A percentile compares a stretch with the other conserved stretches of the same genome.
Conservation (phyloP, 2,329 filamentous ascomycete genomes). For the Exophiala bonariae region DNA sequence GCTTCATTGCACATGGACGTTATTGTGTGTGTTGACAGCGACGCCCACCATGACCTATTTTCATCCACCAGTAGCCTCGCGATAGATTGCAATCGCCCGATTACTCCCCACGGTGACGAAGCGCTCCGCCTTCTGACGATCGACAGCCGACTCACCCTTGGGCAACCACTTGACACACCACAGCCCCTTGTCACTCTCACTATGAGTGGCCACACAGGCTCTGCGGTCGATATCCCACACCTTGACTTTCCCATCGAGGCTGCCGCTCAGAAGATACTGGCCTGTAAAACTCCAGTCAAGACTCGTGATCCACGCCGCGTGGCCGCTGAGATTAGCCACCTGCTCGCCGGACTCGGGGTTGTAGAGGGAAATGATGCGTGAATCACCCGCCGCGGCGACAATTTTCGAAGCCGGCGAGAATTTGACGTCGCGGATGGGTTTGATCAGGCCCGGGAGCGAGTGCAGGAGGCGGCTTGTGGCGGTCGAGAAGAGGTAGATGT, state of each 20-base stretch:
- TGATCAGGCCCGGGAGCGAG: constrained; percentile 79
- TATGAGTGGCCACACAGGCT: constrained; percentile 87
- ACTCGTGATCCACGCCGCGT: constrained; percentile 83
- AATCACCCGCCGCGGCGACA: constrained; percentile 86
- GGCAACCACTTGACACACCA: constrained; percentile 86
- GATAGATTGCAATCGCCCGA: constrained; percentile 75
- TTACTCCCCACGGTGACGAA: constrained; percentile 80
- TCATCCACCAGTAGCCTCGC: constrained; percentile 74
- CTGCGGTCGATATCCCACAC: constrained; percentile 89
- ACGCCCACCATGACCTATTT: neutral
- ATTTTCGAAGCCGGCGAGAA: constrained; percentile 86
- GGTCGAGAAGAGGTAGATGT: constrained; percentile 93
- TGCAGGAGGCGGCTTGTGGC: constrained; percentile 75
- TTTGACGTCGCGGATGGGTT: constrained; percentile 78
- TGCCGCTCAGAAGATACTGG: constrained; percentile 83
- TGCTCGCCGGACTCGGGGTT: constrained; percentile 91
- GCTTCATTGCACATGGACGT: neutral
- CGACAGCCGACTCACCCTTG: constrained; percentile 53
- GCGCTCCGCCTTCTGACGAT: constrained; percentile 54
- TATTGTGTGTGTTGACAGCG: neutral
- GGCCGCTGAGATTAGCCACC: constrained; percentile 77
- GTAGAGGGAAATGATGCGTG: constrained; percentile 85
- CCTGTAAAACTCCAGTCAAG: constrained; percentile 93
- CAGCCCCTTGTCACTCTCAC: constrained; percentile 79
- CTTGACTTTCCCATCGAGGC: constrained; percentile 91